These are phyloP conservation scores for Amanita muscaria DNA, from an alignment of 768 basidiomycete species.

Conservation along the genomic window DNA sequence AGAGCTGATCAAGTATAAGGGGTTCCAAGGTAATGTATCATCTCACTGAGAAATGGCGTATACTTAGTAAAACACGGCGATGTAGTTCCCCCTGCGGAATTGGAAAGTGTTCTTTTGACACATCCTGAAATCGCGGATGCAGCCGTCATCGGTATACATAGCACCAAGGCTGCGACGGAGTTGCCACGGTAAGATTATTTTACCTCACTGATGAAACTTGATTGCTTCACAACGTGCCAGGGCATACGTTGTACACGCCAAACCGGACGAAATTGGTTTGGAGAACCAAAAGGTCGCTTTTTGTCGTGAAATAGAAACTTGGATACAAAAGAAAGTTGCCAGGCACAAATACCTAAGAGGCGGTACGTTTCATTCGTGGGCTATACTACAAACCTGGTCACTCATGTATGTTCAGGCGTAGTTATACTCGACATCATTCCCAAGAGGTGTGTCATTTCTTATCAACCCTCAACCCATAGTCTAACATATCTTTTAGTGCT, in stretches of 20 bases:
- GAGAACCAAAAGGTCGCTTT: constrained; percentile 34
- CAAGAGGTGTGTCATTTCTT: constrained; percentile 42
- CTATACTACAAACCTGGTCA: background rate
- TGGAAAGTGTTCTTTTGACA: constrained; percentile 66
- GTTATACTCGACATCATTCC: constrained; percentile 55
- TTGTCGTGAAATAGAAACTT: constrained; percentile 43
- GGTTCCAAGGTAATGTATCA: constrained; percentile 58
- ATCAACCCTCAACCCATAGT: background rate
- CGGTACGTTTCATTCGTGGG: constrained; percentile 25
- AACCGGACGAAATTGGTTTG: constrained; percentile 27
- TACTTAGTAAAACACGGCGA: background rate
- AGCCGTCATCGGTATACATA: constrained; percentile 72
- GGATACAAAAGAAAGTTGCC: constrained; percentile 64
- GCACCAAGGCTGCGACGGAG: constrained; percentile 66
- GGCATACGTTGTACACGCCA: constrained; percentile 53
- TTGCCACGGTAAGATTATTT: constrained; percentile 47
- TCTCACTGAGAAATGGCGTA: no score
- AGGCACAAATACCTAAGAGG: constrained; percentile 75
- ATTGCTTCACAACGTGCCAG: constrained; percentile 25
- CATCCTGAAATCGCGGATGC: constrained; percentile 73
- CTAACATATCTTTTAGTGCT: constrained; percentile 36
- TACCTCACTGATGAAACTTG: background rate
- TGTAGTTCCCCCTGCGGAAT: constrained; percentile 77
- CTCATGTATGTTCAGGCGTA: constrained; percentile 44
- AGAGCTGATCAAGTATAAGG: constrained; percentile 77